Evolutionary conservation across 306 rosid species (phyloP).

Genomic region (Prunus kanzakura): DNA sequence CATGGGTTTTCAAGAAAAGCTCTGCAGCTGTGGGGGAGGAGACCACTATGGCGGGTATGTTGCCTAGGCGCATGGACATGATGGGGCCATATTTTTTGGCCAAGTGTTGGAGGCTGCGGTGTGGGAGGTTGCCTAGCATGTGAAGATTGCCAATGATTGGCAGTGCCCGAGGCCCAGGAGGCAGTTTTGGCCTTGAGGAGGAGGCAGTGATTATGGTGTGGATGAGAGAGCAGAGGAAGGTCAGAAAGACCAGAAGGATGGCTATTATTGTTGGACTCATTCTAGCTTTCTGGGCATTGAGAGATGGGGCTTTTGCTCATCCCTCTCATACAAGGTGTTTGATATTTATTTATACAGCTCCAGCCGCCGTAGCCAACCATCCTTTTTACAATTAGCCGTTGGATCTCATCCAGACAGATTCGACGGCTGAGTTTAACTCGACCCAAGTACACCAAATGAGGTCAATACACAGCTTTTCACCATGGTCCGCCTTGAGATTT

Average conservation of each 20-base stretch:
- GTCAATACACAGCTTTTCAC: no score
- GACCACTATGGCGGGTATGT: slow-evolving; percentile 27
- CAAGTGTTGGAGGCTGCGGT: slow-evolving; percentile 29
- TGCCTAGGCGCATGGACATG: slow-evolving; percentile 42
- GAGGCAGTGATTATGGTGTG: not conserved
- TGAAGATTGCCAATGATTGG: slow-evolving; percentile 15
- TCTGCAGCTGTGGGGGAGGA: slow-evolving; percentile 14
- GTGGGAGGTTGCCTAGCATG: slow-evolving; percentile 12
- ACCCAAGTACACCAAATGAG: no score
- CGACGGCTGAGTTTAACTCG: no score
- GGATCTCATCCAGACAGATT: no score
- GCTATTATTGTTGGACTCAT: not conserved
- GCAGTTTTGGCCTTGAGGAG: not conserved
- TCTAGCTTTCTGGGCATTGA: not conserved
- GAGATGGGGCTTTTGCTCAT: not conserved
- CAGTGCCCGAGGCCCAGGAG: slow-evolving; percentile 1
- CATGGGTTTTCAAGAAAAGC: slow-evolving; percentile 9
- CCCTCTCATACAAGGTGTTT: not conserved
- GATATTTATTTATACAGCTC: no score
- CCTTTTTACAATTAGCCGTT: no score
- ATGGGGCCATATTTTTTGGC: slow-evolving; percentile 44
- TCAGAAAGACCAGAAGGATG: not conserved
- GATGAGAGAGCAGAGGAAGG: not conserved
- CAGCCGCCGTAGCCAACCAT: no score
- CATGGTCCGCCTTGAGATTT: no score